These are phyloP conservation scores for Calonectria naviculata DNA, from an alignment of 2,329 filamentous ascomycete genomes.

Conservation along the genomic window DNA sequence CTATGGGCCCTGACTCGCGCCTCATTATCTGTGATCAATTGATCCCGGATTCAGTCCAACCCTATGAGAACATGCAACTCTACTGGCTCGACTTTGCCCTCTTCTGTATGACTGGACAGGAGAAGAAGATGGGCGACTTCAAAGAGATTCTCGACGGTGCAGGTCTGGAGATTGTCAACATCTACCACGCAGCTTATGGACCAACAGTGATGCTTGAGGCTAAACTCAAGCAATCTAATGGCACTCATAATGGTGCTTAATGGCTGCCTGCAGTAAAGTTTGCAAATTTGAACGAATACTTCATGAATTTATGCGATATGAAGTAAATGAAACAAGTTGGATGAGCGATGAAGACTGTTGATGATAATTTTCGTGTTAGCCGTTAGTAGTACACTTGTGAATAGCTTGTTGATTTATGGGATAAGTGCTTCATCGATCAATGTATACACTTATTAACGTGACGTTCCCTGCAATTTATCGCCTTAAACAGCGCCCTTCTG, in stretches of 20 bases:
- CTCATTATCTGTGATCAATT: constrained; percentile 49
- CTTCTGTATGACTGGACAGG: constrained; percentile 45
- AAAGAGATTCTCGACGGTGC: constrained; percentile 43
- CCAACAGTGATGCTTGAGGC: constrained; percentile 47
- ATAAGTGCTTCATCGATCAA: not conserved
- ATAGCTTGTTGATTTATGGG: too few relatives aligned
- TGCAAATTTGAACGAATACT: not conserved
- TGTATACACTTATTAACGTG: too few relatives aligned
- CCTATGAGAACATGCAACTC: constrained; percentile 37
- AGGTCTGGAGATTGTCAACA: constrained; percentile 45
- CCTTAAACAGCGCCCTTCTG: too few relatives aligned
- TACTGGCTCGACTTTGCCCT: constrained; percentile 48
- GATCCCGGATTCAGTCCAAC: constrained; percentile 44
- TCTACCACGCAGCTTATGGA: constrained; percentile 44
- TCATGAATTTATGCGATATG: not conserved
- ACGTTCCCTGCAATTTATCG: too few relatives aligned
- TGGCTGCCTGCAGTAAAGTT: not conserved
- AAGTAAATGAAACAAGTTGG: not conserved
- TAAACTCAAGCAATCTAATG: constrained; percentile 28
- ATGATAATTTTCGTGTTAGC: not conserved
- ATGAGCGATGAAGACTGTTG: not conserved
- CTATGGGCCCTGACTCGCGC: constrained; percentile 46
- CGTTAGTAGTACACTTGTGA: too few relatives aligned
- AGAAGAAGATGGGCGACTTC: constrained; percentile 45
- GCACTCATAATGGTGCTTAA: not conserved